Evolutionary conservation across 179 eudicot genomes (phyloP), one percentile per base, ranked within the genome.

Genomic region (Camellia oleifera): DNA sequence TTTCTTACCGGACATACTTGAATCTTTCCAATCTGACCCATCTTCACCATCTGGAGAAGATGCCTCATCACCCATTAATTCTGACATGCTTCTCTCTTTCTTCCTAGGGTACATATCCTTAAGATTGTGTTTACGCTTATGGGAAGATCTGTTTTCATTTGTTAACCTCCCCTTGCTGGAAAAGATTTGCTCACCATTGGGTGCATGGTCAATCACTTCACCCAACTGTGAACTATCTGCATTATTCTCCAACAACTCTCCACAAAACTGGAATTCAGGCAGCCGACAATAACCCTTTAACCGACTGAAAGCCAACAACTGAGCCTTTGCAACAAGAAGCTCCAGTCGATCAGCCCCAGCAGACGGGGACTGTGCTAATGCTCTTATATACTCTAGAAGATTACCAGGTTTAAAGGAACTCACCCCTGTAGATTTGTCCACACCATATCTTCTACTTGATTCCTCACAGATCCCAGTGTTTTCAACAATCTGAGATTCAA

Each of bases 381-480:
- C 68, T 84, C 82, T 90, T n/a, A 94, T 67, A 85, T 88, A 90
- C 76, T 85, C 87, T 44, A 87, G n/a, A 68, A 94, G 90, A 79
- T 90, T 89, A 76, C 79, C 85, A 40, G 99, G 94, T 65, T 88
- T 86, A 81, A 95, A 91, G 61, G 84, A 85, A 81, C 81, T 85
- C 14, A 75, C 85, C 23, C 84, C 87, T 7, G 87, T 77, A 64
- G 88, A 88, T 32, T 83, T 83, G 80, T 92, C 97, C 60, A 89
- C 81, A 44, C 92, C 89, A 69, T 82, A 84, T 76, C 90, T 89
- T 82, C 77, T 82, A 83, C 92, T 90, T 53, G 93, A 87, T 81
- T 87, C 91, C 84, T 88, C 83, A 65, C 83, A 86, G 56, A 95
- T 90, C 75, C 99, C 99, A 32, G 93, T 73, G 66, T 94, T 95